Percentiles rank a stretch among this genome's conserved stretches.
These are phyloP conservation scores for Cyclanthera cordifolia DNA, from an alignment of 306 rosid species.

Conservation along the genomic window DNA sequence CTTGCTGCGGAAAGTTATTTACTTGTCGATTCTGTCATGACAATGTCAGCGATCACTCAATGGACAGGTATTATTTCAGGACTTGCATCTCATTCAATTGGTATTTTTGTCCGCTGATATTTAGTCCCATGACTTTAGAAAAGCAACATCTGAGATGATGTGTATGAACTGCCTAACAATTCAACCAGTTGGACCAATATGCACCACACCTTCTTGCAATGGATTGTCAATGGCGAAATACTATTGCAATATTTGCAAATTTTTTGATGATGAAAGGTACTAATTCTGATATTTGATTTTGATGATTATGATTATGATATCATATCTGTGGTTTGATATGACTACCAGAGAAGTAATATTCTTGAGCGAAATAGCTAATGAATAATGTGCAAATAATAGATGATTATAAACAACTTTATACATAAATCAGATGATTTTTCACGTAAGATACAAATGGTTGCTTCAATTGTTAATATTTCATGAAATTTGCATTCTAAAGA, in stretches of 20 bases:
- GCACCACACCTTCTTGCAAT: constrained; percentile 76
- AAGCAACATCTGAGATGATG: constrained; percentile 89
- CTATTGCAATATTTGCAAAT: constrained; percentile 83
- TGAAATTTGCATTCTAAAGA: not conserved
- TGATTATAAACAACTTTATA: not conserved
- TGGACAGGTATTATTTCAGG: constrained; percentile 69
- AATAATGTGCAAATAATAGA: not conserved
- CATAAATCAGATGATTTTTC: not conserved
- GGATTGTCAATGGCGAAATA: constrained; percentile 80
- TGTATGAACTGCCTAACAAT: constrained; percentile 71
- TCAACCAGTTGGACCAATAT: constrained; percentile 79
- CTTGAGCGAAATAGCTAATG: not conserved
- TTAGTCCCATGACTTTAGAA: constrained; percentile 40
- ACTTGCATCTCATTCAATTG: constrained; percentile 10
- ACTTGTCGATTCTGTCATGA: constrained; percentile 97
- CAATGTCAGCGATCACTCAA: constrained; percentile 93
- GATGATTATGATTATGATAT: not conserved
- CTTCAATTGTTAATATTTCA: not conserved
- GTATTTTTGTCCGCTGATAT: constrained; percentile 19
- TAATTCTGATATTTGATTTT: not conserved
- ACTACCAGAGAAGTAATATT: not conserved
- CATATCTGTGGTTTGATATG: constrained; percentile 1
- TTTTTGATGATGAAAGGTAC: constrained; percentile 96
- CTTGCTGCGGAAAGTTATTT: constrained; percentile 88
- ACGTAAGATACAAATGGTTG: not conserved